Evolutionary conservation across 192 early-diverging fungal genomes (phyloP).

Genomic region (Mortierella alpina): DNA sequence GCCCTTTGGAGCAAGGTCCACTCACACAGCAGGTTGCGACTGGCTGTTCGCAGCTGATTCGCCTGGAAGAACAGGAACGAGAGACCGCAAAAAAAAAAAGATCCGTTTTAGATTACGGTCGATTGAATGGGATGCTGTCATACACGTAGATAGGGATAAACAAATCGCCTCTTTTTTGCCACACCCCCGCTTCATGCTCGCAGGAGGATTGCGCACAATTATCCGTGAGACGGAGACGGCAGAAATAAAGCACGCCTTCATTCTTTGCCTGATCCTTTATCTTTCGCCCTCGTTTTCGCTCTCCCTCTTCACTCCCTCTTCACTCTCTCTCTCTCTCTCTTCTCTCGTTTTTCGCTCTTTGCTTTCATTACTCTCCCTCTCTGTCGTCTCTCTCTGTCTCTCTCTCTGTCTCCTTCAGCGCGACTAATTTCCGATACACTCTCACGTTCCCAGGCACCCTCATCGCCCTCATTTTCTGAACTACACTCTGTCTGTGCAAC

Average conservation of each 20-base stretch:
- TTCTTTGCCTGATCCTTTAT: background rate
- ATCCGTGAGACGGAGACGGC: background rate
- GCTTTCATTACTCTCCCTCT: background rate
- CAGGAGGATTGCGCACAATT: background rate
- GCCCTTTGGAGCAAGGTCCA: too few species aligned
- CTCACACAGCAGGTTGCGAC: too few species aligned
- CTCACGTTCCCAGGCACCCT: background rate
- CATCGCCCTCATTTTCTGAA: background rate
- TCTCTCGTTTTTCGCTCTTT: background rate
- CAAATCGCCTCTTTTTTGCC: constrained; percentile 16
- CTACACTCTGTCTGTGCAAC: background rate
- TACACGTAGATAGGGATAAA: constrained; percentile 3
- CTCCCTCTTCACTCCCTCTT: background rate
- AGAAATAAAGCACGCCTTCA: background rate
- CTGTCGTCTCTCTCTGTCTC: background rate
- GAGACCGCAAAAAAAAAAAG: too few species aligned
- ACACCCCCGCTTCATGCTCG: background rate
- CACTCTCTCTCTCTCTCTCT: background rate
- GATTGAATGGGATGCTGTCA: too few species aligned
- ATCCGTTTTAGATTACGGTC: too few species aligned
- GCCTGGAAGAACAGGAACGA: too few species aligned
- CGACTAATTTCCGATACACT: background rate
- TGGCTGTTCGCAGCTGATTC: too few species aligned
- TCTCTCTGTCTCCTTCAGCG: background rate
- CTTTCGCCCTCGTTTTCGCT: background rate